phyloP scores from a whole-genome alignment of 2,329 filamentous ascomycete genomes.

The Calonectria pseudoreteaudii region DNA sequence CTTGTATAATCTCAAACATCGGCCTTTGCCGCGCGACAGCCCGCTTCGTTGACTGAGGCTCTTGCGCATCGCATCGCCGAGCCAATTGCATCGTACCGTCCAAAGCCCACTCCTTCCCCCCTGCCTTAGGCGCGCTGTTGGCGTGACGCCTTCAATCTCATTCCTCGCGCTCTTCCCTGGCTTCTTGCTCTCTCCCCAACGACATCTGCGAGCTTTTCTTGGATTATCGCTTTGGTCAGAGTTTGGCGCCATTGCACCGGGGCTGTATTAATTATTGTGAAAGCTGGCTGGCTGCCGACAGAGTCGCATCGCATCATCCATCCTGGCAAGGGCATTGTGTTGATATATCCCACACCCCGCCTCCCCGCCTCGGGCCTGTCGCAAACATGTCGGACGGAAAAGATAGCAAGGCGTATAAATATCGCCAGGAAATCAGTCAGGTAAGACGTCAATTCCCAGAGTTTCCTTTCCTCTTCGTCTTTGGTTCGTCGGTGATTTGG shows the following conservation, averaged over 20 bases:
- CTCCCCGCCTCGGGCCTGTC: neutral
- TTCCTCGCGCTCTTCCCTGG: neutral
- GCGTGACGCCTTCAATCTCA: neutral
- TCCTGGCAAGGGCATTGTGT: neutral
- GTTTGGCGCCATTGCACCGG: neutral
- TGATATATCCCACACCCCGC: neutral
- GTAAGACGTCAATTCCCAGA: slow-evolving; percentile 59
- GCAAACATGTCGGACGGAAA: slow-evolving; percentile 57
- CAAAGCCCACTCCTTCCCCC: no score
- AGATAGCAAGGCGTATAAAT: slow-evolving; percentile 77
- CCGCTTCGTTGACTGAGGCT: neutral
- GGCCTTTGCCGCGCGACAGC: neutral
- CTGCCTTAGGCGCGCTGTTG: neutral
- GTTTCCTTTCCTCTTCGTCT: neutral
- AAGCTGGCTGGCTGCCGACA: neutral
- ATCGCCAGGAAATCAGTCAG: slow-evolving; percentile 98
- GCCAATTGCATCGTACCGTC: slow-evolving; percentile 10
- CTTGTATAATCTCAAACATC: neutral
- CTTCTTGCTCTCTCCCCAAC: neutral
- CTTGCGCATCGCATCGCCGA: neutral
- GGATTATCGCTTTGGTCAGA: neutral
- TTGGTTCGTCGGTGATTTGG: neutral
- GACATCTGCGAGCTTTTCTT: slow-evolving; percentile 5
- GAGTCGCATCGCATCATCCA: neutral
- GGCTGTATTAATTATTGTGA: neutral